phyloP scores from a whole-genome alignment of 306 rosid genomes.

The Arachis hypogaea region DNA sequence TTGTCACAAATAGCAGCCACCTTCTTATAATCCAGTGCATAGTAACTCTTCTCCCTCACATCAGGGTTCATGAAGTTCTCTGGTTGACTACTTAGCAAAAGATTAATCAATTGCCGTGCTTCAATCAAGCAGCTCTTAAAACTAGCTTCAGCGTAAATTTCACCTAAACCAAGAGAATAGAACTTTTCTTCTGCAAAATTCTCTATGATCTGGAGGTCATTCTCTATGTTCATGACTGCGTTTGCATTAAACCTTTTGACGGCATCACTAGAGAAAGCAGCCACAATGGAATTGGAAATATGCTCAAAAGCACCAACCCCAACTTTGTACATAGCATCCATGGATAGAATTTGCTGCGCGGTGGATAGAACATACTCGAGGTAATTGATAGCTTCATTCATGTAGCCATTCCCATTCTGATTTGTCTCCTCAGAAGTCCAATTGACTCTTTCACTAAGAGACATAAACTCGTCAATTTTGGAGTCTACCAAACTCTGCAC shows the following conservation, averaged over 20 bases:
- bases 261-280: conserved; percentile 70
- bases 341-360: conserved; percentile 79
- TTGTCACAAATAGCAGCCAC: conserved; percentile 81
- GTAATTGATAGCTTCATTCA: conserved; percentile 71
- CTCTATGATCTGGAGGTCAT: conserved; percentile 70
- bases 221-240: conserved; percentile 64
- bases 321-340: conserved; percentile 75
- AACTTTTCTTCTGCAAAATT: conserved; percentile 83
- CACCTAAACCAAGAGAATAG: conserved; percentile 73
- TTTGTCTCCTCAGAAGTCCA: conserved; percentile 85
- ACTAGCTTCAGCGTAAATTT: conserved; percentile 66
- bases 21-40: conserved; percentile 81
- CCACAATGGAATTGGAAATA: conserved; percentile 66
- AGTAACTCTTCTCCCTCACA: conserved; percentile 71
- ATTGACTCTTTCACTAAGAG: conserved; percentile 56
- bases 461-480: conserved; percentile 72
- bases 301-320: conserved; percentile 89
- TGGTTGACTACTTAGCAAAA: conserved; percentile 81
- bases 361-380: conserved; percentile 80
- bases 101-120: conserved; percentile 79
- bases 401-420: conserved; percentile 67
- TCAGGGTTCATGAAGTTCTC: conserved; percentile 95
- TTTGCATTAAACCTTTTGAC: conserved; percentile 81
- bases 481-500: conserved; percentile 63
- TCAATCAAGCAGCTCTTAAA: conserved; percentile 69